Conservation (phyloP, 2,329 filamentous ascomycete genomes). For the Ophidiomyces ophidiicola region DNA sequence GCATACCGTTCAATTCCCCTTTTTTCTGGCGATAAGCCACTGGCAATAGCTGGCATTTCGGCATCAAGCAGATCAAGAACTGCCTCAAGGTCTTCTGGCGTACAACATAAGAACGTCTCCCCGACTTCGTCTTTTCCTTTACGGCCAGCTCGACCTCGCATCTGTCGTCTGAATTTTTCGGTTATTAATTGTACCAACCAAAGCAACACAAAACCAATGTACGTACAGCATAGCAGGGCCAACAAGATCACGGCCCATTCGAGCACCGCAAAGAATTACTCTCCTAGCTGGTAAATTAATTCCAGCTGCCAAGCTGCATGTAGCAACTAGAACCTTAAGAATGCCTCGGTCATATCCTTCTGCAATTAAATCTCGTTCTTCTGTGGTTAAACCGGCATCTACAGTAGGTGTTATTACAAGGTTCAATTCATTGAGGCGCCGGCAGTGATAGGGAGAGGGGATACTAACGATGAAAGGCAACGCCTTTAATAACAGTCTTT, state of each 20-base stretch:
- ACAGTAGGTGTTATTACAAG: slow-evolving; percentile 21
- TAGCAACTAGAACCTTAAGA: slow-evolving; percentile 61
- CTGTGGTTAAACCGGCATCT: slow-evolving; percentile 49
- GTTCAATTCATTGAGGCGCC: neutral
- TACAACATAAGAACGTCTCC: slow-evolving; percentile 66
- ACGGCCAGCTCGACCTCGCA: slow-evolving; percentile 64
- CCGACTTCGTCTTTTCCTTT: slow-evolving; percentile 68
- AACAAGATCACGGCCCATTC: slow-evolving; percentile 65
- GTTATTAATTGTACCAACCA: slow-evolving; percentile 17
- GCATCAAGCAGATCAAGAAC: slow-evolving; percentile 60
- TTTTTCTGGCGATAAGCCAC: slow-evolving; percentile 56
- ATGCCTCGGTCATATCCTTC: slow-evolving; percentile 57
- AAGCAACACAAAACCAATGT: neutral
- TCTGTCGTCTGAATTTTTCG: slow-evolving; percentile 45
- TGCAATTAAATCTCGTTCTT: slow-evolving; percentile 61
- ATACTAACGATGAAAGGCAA: slow-evolving; percentile 59
- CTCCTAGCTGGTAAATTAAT: slow-evolving; percentile 62
- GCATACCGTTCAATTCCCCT: slow-evolving; percentile 52
- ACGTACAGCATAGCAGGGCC: slow-evolving; percentile 59
- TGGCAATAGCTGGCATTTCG: slow-evolving; percentile 57
- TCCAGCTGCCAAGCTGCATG: slow-evolving; percentile 69
- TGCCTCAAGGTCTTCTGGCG: slow-evolving; percentile 53
- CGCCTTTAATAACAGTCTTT: slow-evolving; percentile 52
- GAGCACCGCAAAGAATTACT: slow-evolving; percentile 62
- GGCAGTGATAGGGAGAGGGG: neutral